Evolutionary conservation across 306 rosid species (phyloP).

Genomic region (Bauhinia variegata): DNA sequence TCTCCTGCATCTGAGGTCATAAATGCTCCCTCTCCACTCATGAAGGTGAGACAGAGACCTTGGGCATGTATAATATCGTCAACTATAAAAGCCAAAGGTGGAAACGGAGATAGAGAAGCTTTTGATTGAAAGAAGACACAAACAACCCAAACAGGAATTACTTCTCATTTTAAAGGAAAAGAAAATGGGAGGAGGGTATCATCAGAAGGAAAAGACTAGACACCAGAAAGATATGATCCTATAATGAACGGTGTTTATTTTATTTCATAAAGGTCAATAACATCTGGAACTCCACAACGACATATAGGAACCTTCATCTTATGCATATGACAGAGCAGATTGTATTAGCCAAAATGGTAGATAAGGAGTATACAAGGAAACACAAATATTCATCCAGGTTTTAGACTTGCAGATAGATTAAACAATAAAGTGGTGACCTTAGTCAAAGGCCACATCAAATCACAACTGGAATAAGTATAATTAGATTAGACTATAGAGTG

Average conservation of each 20-base stretch:
- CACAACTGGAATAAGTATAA: constrained; percentile 4
- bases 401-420: constrained; percentile 15
- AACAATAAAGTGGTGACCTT: neutral
- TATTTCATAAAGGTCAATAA: neutral
- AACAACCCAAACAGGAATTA: constrained; percentile 1
- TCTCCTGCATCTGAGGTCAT: too few species aligned
- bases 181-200: neutral
- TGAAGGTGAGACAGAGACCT: neutral
- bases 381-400: constrained; percentile 8
- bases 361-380: neutral
- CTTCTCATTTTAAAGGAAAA: neutral
- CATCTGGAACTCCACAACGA: neutral
- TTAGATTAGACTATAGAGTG: neutral
- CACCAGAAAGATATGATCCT: neutral
- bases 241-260: too few species aligned
- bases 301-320: neutral
- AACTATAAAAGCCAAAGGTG: neutral
- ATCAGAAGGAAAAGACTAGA: neutral
- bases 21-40: too few species aligned
- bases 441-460: constrained; percentile 10
- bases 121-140: neutral
- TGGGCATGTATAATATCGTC: neutral
- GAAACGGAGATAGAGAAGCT: neutral
- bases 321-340: neutral
- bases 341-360: neutral